Base-by-base conservation (phyloP, 1,284 basidiomycete species). In the Apiotrichum domesticum region DNA sequence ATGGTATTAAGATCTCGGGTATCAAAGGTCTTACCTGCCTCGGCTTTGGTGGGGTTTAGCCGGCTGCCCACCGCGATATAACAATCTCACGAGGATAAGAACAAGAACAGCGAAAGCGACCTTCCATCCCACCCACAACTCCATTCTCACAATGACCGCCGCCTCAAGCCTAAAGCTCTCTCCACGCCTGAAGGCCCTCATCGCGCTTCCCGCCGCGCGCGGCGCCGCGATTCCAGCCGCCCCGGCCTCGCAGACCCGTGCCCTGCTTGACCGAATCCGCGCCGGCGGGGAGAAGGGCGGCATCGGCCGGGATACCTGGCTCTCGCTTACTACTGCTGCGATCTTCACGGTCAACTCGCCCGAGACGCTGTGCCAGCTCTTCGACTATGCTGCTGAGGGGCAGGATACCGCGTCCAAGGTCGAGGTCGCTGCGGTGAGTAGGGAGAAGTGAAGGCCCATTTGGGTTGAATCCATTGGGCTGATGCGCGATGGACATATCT, bases 341-440 rank as follows among this genome's bases (percentile, higher is more conserved):
- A 51, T 74, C 32, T 63, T 73, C 14, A 75, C 75, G 9, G 66
- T 74, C 50, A 77, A 77, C 52, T 69, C 69, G 39, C 73, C 75
- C 8, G 66, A 67, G 11, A 61, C 70, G 9, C 21, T 76, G 9
- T 67, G 68, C 46, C 63, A 62, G 32, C 58, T 76, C 41, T 76
- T 59, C 56, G 65, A 70, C 47, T 74, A 67, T 54, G 71, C 71
- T 0, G 52, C 51, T 29, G 49, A 51, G 35, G 58, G 56, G 39
- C 43, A 59, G 37, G 52, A 46, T 49, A 56, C 55, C 21, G 42
- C 50, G 52, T 57, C 49, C 35, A 61, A 61, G 46, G 58, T 61
- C 9, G 54, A 58, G 47, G 63, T 57, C 14, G 72, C 71, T 9
- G 65, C 65, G 35, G 69, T 64, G 41, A 55, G 61, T 58, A 13